A percentile compares a stretch with the other conserved stretches of the same genome.
Conservation (phyloP, 2,329 filamentous ascomycete species). For the Penicillium sp. region DNA sequence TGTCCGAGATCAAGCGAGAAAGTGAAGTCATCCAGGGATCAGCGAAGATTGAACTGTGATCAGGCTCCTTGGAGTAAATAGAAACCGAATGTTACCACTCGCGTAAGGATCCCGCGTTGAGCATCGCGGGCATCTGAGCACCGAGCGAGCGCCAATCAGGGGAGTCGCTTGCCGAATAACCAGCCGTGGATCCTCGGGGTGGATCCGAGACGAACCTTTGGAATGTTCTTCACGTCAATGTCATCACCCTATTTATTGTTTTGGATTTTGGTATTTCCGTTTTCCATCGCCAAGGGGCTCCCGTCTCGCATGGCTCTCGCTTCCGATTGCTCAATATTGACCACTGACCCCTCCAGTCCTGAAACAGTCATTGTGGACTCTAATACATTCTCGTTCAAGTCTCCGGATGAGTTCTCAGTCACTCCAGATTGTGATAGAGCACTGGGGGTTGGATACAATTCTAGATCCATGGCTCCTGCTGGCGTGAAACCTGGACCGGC, state of each 20-base stretch:
- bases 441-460: not conserved
- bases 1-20: slow-evolving; percentile 1
- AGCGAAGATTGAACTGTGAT: not conserved
- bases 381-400: too few relatives aligned
- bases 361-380: not conserved
- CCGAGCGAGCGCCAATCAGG: slow-evolving; percentile 33
- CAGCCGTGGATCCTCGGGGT: slow-evolving; percentile 3
- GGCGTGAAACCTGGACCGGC: not conserved
- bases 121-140: slow-evolving; percentile 31
- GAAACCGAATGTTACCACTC: slow-evolving; percentile 22
- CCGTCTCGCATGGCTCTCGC: not conserved
- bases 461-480: not conserved
- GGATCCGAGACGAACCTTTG: not conserved
- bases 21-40: too few relatives aligned
- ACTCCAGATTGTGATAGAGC: not conserved
- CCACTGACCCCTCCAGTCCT: not conserved
- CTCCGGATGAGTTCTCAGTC: too few relatives aligned
- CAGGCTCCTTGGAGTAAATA: not conserved
- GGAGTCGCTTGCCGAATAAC: slow-evolving; percentile 31
- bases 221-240: slow-evolving; percentile 6
- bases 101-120: slow-evolving; percentile 40
- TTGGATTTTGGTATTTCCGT: not conserved
- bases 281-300: not conserved
- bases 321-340: slow-evolving; percentile 4
- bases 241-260: slow-evolving; percentile 1